Evolutionary conservation across 139 green algal genomes (phyloP), one percentile per base, ranked within the genome.

Genomic region (Chlorella vulgaris): DNA sequence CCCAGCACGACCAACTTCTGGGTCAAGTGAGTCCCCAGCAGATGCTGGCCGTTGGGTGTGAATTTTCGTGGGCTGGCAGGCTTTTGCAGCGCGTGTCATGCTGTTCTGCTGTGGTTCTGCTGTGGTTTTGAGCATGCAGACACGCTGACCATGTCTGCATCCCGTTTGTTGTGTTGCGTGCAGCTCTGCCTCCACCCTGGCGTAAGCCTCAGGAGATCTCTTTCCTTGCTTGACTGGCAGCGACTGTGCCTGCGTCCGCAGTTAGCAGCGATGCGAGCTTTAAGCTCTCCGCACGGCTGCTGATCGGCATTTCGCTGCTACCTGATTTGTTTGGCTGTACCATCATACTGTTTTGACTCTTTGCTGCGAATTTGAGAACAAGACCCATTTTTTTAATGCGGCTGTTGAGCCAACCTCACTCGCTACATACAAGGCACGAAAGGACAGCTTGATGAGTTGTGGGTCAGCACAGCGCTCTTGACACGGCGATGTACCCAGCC

Each of bases 1-100:
- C 94, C 94, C 78, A 29, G 26, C 36, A 88, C 71, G 58, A 88
- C 88, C 85, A 98, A 97, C 85, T 95, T 94, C 86, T 95, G 93
- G 68, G 88, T 92, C 88, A 53, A 78, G 50, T 78, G 68, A 75
- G 68, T 75, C 18, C n/a, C n/a, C n/a, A n/a, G n/a, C n/a, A n/a
- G n/a, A 28, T n/a, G 55, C 18, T 31, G 55, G 22, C 15, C 21
- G 55, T 65, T 65, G 55, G 55, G 55, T 8, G 47, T n/a, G n/a
- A n/a, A n/a, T n/a, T n/a, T n/a, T n/a, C n/a, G n/a, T n/a, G n/a
- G n/a, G n/a, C n/a, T n/a, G n/a, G n/a, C n/a, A n/a, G n/a, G n/a
- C n/a, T n/a, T n/a, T n/a, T n/a, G n/a, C n/a, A n/a, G n/a, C n/a
- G n/a, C n/a, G n/a, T n/a, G n/a, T n/a, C n/a, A n/a, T n/a, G n/a